Base-by-base conservation (phyloP, 1,284 basidiomycete genomes). In the Ustilago crameri region DNA sequence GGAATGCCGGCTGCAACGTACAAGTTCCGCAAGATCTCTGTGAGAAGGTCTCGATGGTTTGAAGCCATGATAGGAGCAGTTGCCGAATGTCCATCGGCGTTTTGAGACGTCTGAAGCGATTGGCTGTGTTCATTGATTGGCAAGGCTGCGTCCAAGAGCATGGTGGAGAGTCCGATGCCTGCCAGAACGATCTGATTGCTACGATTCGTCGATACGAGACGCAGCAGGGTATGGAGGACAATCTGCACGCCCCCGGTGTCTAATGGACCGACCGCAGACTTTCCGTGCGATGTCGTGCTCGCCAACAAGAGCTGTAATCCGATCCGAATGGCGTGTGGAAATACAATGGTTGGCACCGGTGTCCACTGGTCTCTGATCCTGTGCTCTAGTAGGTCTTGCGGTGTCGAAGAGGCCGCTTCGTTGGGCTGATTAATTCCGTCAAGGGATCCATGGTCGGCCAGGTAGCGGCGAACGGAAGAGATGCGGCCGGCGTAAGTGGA, bases 1-100 rank as follows among this genome's bases (percentile, higher is more conserved):
- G 59, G 64, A 9, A 76, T 65, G 12, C 76, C 76, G 10, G 60
- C 56, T 14, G 55, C 52, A 20, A 51, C 51, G 17, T 69, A 69
- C 8, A 69, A 43, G 1, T 54, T 47, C 8, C 37, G 38, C 15
- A 69, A 43, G 18, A 63, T 55, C 9, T 34, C 26, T 14, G 51
- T 40, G 14, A 67, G 41, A 3, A 62, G 59, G 17, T 55, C 40
- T 24, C 48, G 56, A 9, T 44, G 32, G 23, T 41, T 40, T 5
- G 22, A 15, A 12, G 17, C n/a, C 23, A 22, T 24, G 12, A 10
- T 14, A 34, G 34, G 18, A 17, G 7, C 5, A 5, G 37, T 7
- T 38, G 22, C 23, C 9, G 49, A 2, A 22, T 26, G 15, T 30
- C 12, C 30, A 30, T 12, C 7, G 5, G 30, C 7, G 12, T 30